phyloP scores from a whole-genome alignment of 768 basidiomycete genomes.

The Leccinum rimulosum region DNA sequence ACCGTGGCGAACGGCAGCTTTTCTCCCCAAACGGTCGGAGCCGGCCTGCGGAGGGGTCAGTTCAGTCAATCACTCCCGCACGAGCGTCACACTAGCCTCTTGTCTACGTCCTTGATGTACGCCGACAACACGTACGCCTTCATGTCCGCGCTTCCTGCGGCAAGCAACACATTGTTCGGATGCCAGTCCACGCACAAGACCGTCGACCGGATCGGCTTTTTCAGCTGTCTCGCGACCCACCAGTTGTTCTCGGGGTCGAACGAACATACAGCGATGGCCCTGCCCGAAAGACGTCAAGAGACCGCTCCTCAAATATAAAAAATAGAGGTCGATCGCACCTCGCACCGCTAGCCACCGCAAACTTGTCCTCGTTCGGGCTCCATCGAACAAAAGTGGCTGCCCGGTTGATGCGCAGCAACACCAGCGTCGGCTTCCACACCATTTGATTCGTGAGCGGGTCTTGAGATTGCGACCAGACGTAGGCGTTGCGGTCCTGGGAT shows the following conservation, averaged over 20 bases:
- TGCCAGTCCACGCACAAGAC: conserved; percentile 97
- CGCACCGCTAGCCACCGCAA: conserved; percentile 96
- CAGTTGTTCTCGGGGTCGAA: conserved; percentile 98
- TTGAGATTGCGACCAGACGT: conserved; percentile 89
- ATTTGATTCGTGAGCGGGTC: conserved; percentile 69
- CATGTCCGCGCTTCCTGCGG: conserved; percentile 96
- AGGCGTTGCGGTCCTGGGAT: conserved; percentile 98
- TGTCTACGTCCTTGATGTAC: conserved; percentile 97
- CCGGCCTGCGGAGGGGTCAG: conserved; percentile 53
- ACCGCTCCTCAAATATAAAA: neutral
- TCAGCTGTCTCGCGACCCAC: conserved; percentile 97
- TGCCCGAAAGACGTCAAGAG: conserved; percentile 25
- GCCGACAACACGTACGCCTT: conserved; percentile 97
- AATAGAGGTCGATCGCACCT: conserved; percentile 44
- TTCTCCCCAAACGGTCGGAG: conserved; percentile 93
- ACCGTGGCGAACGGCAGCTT: conserved; percentile 97
- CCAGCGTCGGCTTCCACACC: conserved; percentile 95
- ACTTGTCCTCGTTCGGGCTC: conserved; percentile 98
- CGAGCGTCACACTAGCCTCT: conserved; percentile 54
- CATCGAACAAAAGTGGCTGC: conserved; percentile 94
- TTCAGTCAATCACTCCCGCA: neutral
- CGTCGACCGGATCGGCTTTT: conserved; percentile 96
- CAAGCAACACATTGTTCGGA: conserved; percentile 96
- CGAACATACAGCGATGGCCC: conserved; percentile 93
- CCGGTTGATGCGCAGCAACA: conserved; percentile 89